Base-by-base conservation (phyloP, 2,329 filamentous ascomycete species). In the Diaporthe aspalathi region DNA sequence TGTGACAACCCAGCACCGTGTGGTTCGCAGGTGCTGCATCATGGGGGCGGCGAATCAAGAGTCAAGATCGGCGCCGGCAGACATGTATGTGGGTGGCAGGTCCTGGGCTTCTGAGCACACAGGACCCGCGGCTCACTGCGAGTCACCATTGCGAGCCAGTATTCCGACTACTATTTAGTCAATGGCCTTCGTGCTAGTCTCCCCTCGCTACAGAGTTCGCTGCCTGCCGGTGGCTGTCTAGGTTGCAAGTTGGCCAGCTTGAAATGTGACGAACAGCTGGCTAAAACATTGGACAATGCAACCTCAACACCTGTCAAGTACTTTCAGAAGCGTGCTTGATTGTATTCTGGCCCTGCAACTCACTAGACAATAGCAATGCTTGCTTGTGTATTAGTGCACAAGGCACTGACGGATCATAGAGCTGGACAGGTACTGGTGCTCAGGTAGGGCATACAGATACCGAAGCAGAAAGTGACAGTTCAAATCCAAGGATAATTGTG, bases 21-120 rank as follows among this genome's bases (percentile, higher is more conserved):
- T 38, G 35, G 7, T 45, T 35, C 22, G 20, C 45, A 8, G 38
- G 14, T 50, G 29, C 29, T 65, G 43, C 57, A 35, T 24, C 14
- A 47, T 16, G n/a, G 35, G 6, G 35, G 35, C 35, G 35, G 6
- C 35, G 38, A 32, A 16, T 49, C 29, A 20, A 49, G 27, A 24
- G 29, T 27, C 45, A 60, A 45, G 29, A 65, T 65, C 60, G 60
- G 60, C 43, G 6, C 12, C 35, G 35, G 54, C 49, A 43, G 20
- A 49, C 60, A 63, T 63, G 60, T 63, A n/a, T 63, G 60, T 63
- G 43, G 45, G 45, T 50, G 60, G 60, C 60, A 50, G 60, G 45
- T 38, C 35, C 60, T 43, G 60, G 35, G 35, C 24, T 11, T 12
- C 43, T 35, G 60, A 35, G 32, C 32, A 50, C 60, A 65, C 45